Conservation (phyloP, 768 basidiomycete genomes). For the Naganishia antarctica region DNA sequence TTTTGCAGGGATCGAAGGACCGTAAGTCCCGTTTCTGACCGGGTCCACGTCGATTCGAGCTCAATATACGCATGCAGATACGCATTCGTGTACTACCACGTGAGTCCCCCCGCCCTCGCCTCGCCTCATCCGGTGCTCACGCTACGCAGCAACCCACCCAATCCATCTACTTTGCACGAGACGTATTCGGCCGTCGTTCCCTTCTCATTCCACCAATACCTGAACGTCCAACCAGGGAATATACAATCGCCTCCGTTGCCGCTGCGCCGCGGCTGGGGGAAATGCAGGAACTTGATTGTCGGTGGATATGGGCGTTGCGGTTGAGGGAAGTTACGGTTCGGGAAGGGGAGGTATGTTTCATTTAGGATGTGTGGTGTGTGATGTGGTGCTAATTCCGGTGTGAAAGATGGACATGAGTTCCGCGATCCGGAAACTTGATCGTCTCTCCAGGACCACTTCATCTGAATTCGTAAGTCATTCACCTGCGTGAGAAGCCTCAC, state of each 20-base stretch:
- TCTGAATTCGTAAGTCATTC: conserved; percentile 3
- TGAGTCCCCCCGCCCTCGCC: conserved; percentile 20
- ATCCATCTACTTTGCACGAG: conserved; percentile 39
- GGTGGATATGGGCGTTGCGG: conserved; percentile 2
- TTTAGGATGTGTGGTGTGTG: too few relatives aligned
- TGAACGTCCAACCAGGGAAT: neutral
- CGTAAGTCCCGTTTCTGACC: conserved; percentile 36
- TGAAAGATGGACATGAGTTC: neutral
- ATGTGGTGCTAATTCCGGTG: too few relatives aligned
- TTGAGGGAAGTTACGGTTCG: neutral
- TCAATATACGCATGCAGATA: conserved; percentile 32
- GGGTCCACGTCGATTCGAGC: neutral
- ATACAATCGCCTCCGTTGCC: neutral
- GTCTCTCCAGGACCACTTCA: neutral
- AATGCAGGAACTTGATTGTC: conserved; percentile 15
- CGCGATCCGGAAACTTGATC: neutral
- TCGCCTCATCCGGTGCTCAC: neutral
- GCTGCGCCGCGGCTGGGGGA: neutral
- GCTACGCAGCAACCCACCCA: conserved; percentile 25
- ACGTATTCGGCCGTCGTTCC: conserved; percentile 45
- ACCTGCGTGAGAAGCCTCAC: too few relatives aligned
- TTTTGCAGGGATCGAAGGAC: conserved; percentile 39
- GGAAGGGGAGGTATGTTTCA: neutral
- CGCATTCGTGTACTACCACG: conserved; percentile 43
- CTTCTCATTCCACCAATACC: conserved; percentile 28